Base-by-base conservation (phyloP, 129 eudicot species). In the Kitagawia praeruptora region DNA sequence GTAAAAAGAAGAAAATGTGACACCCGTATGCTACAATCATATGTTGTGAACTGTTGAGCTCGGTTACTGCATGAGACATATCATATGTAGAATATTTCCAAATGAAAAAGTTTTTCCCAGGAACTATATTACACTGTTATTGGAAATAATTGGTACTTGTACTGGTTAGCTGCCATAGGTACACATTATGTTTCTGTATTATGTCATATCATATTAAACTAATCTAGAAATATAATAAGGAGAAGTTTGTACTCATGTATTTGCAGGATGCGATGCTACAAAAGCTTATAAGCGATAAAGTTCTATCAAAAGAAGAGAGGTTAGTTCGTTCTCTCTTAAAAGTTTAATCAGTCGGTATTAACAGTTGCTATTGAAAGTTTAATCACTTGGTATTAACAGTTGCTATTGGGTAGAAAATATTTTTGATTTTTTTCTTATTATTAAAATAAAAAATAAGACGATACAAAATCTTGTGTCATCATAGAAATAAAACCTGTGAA, bases 251-350 rank as follows among this genome's bases (percentile, higher is more conserved):
- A 23, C 66, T 85, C 25, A 31, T 81, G 80, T 79, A 45, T 88
- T 79, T 39, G 75, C 97, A 95, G 99, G 99, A 95, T 87, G 93
- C 95, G 37, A 85, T 95, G 93, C 93, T 95, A 83, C 88, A 88
- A 76, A 95, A 90, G 79, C 93, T 95, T 74, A 49, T 86, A 64
- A 84, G 63, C 54, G 99, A 95, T 54, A 83, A 90, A 70, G 76
- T 75, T 77, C 78, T 95, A 83, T 87, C 94, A 37, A 88, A 80
- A 48, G 91, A 90, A 75, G 99, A 95, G 82, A 90, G 99, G 99
- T 94, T 51, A 70, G 86, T 83, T 18, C 61, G n/a, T 46, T 72
- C 45, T 70, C 15, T 46, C 38, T 41, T 78, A 34, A 31, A 19
- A 67, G 49, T 67, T 0, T 38, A 28, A 41, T 76, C 31, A 21